Evolutionary conservation across 345 rosid species (phyloP).

Genomic region (Boechera stricta): DNA sequence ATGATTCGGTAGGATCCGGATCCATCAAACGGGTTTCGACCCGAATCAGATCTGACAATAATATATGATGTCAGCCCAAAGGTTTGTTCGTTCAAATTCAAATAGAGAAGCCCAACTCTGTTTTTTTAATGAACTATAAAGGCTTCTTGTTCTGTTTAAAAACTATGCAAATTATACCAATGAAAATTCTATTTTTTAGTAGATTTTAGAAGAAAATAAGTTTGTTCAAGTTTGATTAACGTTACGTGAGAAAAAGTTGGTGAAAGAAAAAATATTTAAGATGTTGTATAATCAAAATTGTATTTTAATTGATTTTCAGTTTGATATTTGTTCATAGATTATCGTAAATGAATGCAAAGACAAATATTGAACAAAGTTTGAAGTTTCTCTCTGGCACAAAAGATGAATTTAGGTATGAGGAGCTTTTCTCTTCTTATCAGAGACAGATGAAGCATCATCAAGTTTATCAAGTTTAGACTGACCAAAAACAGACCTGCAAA

Average conservation of each 20-base stretch:
- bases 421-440: constrained; percentile 73
- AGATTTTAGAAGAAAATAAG: no score
- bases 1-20: constrained; percentile 24
- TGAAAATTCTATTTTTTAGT: no score
- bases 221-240: no score
- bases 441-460: constrained; percentile 52
- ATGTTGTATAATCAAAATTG: no score
- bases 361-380: not conserved
- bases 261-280: no score
- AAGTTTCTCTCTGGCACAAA: constrained; percentile 13
- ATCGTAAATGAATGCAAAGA: constrained; percentile 10
- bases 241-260: no score
- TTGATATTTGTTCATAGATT: not conserved
- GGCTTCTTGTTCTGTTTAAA: constrained; percentile 8
- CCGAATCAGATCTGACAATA: constrained; percentile 6
- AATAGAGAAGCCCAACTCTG: not conserved
- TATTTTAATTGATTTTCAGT: constrained; percentile 5
- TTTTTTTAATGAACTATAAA: not conserved
- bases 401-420: constrained; percentile 52
- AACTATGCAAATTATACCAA: no score
- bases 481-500: constrained; percentile 80
- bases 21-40: constrained; percentile 22
- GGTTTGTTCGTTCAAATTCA: not conserved
- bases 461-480: constrained; percentile 76
- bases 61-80: not conserved